Conservation (phyloP, 2,329 filamentous ascomycete genomes). For the Paraphoma sp. region DNA sequence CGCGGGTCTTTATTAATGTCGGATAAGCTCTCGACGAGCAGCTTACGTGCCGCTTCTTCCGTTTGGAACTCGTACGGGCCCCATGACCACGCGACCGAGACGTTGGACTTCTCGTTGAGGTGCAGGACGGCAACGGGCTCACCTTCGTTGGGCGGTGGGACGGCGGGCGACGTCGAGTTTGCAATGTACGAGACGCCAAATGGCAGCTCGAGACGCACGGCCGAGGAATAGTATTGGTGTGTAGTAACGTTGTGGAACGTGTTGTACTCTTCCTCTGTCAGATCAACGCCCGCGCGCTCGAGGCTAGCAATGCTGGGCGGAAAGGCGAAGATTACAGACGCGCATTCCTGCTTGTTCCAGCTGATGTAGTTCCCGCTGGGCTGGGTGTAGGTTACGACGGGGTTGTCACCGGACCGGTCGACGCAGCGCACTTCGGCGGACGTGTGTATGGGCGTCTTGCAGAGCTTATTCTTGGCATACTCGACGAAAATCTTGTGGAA, state of each 20-base stretch:
- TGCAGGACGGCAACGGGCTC: conserved; percentile 45
- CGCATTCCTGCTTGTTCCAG: conserved; percentile 44
- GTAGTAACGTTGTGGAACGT: conserved; percentile 41
- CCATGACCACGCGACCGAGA: conserved; percentile 47
- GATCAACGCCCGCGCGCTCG: conserved; percentile 40
- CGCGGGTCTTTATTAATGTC: conserved; percentile 47
- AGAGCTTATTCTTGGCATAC: conserved; percentile 37
- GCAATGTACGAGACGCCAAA: conserved; percentile 46
- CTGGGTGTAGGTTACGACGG: conserved; percentile 42
- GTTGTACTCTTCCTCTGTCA: conserved; percentile 40
- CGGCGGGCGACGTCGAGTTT: conserved; percentile 21
- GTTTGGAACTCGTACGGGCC: conserved; percentile 44
- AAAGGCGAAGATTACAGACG: conserved; percentile 45
- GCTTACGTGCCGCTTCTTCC: conserved; percentile 27
- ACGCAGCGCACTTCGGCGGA: conserved; percentile 44
- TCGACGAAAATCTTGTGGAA: conserved; percentile 46
- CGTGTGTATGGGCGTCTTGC: conserved; percentile 41
- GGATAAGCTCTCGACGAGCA: conserved; percentile 40
- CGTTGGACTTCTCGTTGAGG: conserved; percentile 34
- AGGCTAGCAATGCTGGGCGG: conserved; percentile 43
- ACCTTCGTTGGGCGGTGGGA: conserved; percentile 42
- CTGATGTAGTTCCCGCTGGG: conserved; percentile 35
- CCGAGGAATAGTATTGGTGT: conserved; percentile 47
- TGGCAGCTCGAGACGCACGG: conserved; percentile 42
- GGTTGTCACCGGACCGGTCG: conserved; percentile 42